Conservation (phyloP, 1,284 basidiomycete genomes). For the Macrocystidia cucumis region DNA sequence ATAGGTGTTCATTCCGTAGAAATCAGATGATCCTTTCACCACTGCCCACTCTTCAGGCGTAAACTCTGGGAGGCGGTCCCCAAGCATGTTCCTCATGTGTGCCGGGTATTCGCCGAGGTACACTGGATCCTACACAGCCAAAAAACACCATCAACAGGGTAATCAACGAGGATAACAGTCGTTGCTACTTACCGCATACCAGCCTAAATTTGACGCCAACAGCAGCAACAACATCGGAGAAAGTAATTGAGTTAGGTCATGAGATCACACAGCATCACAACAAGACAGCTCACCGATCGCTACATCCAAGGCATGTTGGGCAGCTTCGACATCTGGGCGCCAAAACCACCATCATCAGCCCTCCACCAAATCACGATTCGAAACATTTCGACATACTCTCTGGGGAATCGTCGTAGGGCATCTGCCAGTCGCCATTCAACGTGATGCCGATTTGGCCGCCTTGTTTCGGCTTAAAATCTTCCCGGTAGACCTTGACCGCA, state of each 20-base stretch:
- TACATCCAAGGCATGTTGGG: constrained; percentile 66
- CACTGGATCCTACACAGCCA: constrained; percentile 52
- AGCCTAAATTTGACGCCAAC: constrained; percentile 1
- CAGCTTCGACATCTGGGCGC: constrained; percentile 52
- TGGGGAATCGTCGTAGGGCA: constrained; percentile 62
- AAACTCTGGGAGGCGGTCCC: constrained; percentile 60
- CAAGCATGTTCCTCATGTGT: constrained; percentile 60
- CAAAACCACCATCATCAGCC: constrained; percentile 1
- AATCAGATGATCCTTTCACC: constrained; percentile 70
- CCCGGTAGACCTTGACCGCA: constrained; percentile 59
- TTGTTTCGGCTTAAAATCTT: constrained; percentile 55
- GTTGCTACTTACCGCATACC: constrained; percentile 3
- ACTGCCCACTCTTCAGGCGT: constrained; percentile 55
- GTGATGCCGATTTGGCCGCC: constrained; percentile 71
- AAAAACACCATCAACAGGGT: too few relatives aligned
- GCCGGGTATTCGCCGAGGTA: constrained; percentile 72
- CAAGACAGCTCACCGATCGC: constrained; percentile 47
- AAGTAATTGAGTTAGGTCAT: constrained; percentile 5
- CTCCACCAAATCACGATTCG: not conserved
- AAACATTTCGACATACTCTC: constrained; percentile 38
- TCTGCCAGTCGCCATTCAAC: constrained; percentile 73
- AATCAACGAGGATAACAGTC: constrained; percentile 5
- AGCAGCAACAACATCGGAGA: constrained; percentile 7
- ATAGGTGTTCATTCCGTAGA: constrained; percentile 75
- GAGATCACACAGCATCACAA: constrained; percentile 14